These are phyloP conservation scores for Fusarium sarcochroum DNA, from an alignment of 2,329 filamentous ascomycete species.

Conservation along the genomic window DNA sequence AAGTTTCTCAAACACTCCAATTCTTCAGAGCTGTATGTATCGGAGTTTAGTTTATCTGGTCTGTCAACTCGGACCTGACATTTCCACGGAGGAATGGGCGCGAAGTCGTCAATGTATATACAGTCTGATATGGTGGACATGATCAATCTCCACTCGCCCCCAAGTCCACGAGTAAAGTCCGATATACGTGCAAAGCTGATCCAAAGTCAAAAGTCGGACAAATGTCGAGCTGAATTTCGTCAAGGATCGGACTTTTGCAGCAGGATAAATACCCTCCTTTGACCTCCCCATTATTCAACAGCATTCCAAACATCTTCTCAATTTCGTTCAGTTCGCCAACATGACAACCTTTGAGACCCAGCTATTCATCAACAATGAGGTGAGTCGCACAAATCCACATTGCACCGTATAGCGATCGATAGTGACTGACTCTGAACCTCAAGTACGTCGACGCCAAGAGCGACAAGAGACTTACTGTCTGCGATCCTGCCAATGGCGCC, in stretches of 20 bases:
- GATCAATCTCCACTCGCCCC: background rate
- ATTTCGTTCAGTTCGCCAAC: too few species aligned
- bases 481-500: background rate
- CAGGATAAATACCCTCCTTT: too few species aligned
- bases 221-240: too few species aligned
- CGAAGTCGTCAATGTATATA: too few species aligned
- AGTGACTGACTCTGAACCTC: too few species aligned
- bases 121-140: background rate
- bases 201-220: background rate
- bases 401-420: too few species aligned
- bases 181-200: background rate
- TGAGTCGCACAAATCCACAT: background rate
- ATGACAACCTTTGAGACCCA: background rate
- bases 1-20: too few species aligned
- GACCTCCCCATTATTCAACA: too few species aligned
- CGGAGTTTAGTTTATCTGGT: background rate
- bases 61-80: too few species aligned
- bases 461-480: background rate
- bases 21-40: background rate
- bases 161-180: background rate
- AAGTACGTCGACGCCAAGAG: constrained; percentile 11
- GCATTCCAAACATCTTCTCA: too few species aligned
- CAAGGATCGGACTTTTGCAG: too few species aligned
- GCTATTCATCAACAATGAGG: constrained; percentile 13
- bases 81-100: too few species aligned